These are phyloP conservation scores for Biscogniauxia mediterranea DNA, from an alignment of 2,329 filamentous ascomycete genomes.

Conservation along the genomic window DNA sequence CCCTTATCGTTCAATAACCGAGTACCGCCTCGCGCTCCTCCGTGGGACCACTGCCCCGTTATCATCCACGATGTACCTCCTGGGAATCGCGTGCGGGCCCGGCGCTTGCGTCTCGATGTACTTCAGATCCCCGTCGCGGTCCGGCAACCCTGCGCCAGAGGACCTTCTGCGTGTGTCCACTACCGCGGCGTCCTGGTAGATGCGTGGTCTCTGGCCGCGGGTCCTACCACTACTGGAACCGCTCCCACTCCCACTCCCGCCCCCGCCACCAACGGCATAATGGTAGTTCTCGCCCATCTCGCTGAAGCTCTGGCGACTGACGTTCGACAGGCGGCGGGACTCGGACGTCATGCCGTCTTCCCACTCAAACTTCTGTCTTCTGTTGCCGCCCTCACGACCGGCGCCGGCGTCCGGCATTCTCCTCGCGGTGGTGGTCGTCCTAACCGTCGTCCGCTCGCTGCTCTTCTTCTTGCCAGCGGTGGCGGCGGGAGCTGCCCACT, in stretches of 20 bases:
- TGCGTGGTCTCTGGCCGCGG: background rate
- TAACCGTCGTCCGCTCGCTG: background rate
- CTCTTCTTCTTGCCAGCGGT: constrained; percentile 23
- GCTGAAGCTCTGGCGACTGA: background rate
- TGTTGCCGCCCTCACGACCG: no score
- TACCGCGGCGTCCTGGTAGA: background rate
- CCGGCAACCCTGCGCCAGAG: background rate
- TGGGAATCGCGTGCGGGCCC: background rate
- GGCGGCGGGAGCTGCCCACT: constrained; percentile 23
- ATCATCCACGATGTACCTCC: background rate
- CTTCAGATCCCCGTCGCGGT: background rate
- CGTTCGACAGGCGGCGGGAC: background rate
- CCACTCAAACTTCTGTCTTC: background rate
- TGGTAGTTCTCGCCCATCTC: background rate
- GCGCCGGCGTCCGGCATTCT: background rate
- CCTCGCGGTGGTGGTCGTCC: background rate
- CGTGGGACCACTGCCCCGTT: background rate
- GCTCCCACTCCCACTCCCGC: no score
- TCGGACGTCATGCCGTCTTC: background rate
- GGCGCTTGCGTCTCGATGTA: background rate
- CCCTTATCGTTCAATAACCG: background rate
- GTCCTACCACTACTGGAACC: no score
- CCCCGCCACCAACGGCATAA: no score
- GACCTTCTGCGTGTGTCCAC: background rate
- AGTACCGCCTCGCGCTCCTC: background rate